Base-by-base conservation (phyloP, 2,329 filamentous ascomycete species). In the Scytalidium sp. region DNA sequence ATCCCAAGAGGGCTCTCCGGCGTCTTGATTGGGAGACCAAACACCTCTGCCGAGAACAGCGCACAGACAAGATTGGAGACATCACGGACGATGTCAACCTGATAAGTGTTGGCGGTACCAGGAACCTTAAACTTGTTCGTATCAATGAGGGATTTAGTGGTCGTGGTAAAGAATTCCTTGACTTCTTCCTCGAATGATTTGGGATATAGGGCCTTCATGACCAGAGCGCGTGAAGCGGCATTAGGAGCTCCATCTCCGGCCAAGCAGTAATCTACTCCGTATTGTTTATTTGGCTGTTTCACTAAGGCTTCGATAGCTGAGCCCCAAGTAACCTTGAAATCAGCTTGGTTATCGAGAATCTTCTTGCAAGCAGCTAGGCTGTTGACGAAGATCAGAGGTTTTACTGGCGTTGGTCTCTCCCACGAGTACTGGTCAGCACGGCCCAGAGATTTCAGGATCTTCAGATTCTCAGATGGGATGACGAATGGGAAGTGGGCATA, bases 351-450 rank as follows among this genome's bases (percentile, higher is more conserved):
- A 11, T 80, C 74, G 13, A 90, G 71, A 21, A 92, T 73, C 43
- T 82, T 69, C 62, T 80, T 79, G 23, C 80, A 83, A 0, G 76
- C 83, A 13, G 74, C 73, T 62, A 85, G 84, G 1, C 85, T 84
- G 2, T 73, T 73, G 52, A 89, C 70, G 51, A 81, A 74, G 20
- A 85, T 70, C 1, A 74, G 71, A 1, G 75, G 71, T 0, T 76
- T 70, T 2, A 72, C 74, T 51, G 68, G 74, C 0, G 67, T 61
- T 0, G 89, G 88, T 2, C 79, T 77, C 4, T 82, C 78, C 60
- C 83, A 94, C 64, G 80, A 82, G 69, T 92, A 95, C 22, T 84
- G 72, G 23, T 86, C 72, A 41, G 77, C 85, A 41, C 86, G 81
- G 49, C 81, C 80, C 4, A 94, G 74, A 43, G 82, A 75, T 41